A percentile compares a stretch with the other conserved stretches of the same genome.
Conservation (phyloP, 495 filamentous ascomycete species). For the Penicillium paxilli region DNA sequence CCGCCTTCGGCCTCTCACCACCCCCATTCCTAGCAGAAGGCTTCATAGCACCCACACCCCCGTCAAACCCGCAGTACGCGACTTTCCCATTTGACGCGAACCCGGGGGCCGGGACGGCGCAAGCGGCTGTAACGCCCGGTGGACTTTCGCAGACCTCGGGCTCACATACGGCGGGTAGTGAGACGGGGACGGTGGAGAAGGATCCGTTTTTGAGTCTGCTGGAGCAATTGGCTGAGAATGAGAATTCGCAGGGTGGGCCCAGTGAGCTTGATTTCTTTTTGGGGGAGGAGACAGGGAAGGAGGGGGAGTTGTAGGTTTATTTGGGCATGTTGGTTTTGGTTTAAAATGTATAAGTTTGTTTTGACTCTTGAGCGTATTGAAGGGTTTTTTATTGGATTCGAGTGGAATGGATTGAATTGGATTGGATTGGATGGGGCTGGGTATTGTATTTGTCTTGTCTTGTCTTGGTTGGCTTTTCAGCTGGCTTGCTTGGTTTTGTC, state of each 20-base stretch:
- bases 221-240: conserved; percentile 79
- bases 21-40: conserved; percentile 30
- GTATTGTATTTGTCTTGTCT: too few relatives aligned
- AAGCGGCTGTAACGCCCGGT: conserved; percentile 37
- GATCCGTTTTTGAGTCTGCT: conserved; percentile 78
- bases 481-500: too few relatives aligned
- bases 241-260: conserved; percentile 57
- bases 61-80: conserved; percentile 42
- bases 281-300: conserved; percentile 20
- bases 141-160: conserved; percentile 38
- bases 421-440: too few relatives aligned
- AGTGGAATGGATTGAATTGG: too few relatives aligned
- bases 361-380: too few relatives aligned
- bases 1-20: conserved; percentile 33
- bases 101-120: neutral
- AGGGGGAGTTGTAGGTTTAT: neutral
- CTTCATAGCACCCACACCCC: conserved; percentile 33
- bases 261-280: conserved; percentile 76
- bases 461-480: too few relatives aligned
- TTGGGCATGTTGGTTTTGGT: too few relatives aligned
- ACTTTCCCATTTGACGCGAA: conserved; percentile 45
- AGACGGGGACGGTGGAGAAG: conserved; percentile 52
- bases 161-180: conserved; percentile 31
- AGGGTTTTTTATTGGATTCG: too few relatives aligned
- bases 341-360: too few relatives aligned